phyloP scores from a whole-genome alignment of 495 filamentous ascomycete genomes.

The Aeminium ludgeri region DNA sequence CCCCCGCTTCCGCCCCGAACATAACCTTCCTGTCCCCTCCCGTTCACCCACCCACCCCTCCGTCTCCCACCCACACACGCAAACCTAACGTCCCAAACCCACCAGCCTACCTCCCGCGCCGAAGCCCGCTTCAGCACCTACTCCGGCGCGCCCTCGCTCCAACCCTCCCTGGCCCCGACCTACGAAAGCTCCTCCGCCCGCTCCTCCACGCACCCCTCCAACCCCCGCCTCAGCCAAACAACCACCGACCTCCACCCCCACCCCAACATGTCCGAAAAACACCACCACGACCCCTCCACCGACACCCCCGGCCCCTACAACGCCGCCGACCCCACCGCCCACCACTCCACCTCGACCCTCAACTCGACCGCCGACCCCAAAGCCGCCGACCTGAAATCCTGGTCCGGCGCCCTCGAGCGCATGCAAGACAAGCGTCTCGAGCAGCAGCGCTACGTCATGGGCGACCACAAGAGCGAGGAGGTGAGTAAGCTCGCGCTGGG shows the following conservation, averaged over 20 bases:
- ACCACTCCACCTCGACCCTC: constrained; percentile 37
- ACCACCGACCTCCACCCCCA: constrained; percentile 9
- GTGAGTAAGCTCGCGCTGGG: constrained; percentile 80
- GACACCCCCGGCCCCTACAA: no score
- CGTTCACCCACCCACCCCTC: no score
- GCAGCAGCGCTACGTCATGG: constrained; percentile 71
- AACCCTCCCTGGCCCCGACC: constrained; percentile 36
- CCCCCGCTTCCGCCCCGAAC: no score
- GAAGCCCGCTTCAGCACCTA: constrained; percentile 68
- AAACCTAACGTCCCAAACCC: constrained; percentile 1
- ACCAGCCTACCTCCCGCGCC: constrained; percentile 21
- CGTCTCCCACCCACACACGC: not conserved
- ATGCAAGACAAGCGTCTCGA: constrained; percentile 79
- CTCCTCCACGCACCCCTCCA: constrained; percentile 3
- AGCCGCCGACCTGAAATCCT: constrained; percentile 57
- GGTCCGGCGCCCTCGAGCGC: constrained; percentile 68
- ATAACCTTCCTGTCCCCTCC: no score
- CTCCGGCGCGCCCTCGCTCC: constrained; percentile 55
- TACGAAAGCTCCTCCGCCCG: constrained; percentile 10
- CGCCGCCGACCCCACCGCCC: constrained; percentile 7
- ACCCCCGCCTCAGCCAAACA: constrained; percentile 1
- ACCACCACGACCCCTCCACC: not conserved
- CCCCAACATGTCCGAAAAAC: constrained; percentile 26
- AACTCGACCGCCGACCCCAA: constrained; percentile 40
- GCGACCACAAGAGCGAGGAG: constrained; percentile 65